A percentile compares a stretch with the other conserved stretches of the same genome.
phyloP scores from a whole-genome alignment of 2,329 filamentous ascomycete species.

The Pseudofabraea citricarpa region DNA sequence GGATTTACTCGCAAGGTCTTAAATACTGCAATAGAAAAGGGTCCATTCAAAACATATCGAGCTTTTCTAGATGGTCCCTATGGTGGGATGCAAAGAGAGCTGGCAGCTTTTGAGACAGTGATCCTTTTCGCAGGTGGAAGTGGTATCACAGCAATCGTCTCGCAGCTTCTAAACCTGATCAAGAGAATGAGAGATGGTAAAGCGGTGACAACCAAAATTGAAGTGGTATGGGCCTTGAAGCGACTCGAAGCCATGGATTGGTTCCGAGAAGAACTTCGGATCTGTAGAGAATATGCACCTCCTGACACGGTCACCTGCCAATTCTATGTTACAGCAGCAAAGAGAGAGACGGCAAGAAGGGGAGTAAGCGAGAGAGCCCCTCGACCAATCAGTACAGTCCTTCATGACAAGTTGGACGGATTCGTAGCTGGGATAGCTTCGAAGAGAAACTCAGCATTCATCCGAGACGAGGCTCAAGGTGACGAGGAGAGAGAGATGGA shows the following conservation, averaged over 20 bases:
- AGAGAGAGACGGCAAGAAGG: conserved; percentile 30
- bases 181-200: conserved; percentile 95
- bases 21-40: conserved; percentile 77
- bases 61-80: conserved; percentile 89
- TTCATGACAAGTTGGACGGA: conserved; percentile 83
- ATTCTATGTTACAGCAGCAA: conserved; percentile 85
- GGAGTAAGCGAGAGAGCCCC: conserved; percentile 40
- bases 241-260: conserved; percentile 92
- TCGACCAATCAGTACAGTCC: conserved; percentile 65
- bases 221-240: conserved; percentile 92
- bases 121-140: conserved; percentile 91
- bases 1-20: conserved; percentile 85
- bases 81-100: conserved; percentile 84
- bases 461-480: conserved; percentile 74
- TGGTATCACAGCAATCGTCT: conserved; percentile 89
- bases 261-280: conserved; percentile 92
- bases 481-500: conserved; percentile 76
- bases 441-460: conserved; percentile 80
- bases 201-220: conserved; percentile 83
- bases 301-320: conserved; percentile 87
- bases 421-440: conserved; percentile 83
- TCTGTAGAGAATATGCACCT: conserved; percentile 85
- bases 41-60: conserved; percentile 85
- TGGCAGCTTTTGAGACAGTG: conserved; percentile 90
- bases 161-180: conserved; percentile 87